Evolutionary conservation across 805 yeast species (phyloP), one percentile per base, ranked within the genome.

Genomic region (Starmerella floris): DNA sequence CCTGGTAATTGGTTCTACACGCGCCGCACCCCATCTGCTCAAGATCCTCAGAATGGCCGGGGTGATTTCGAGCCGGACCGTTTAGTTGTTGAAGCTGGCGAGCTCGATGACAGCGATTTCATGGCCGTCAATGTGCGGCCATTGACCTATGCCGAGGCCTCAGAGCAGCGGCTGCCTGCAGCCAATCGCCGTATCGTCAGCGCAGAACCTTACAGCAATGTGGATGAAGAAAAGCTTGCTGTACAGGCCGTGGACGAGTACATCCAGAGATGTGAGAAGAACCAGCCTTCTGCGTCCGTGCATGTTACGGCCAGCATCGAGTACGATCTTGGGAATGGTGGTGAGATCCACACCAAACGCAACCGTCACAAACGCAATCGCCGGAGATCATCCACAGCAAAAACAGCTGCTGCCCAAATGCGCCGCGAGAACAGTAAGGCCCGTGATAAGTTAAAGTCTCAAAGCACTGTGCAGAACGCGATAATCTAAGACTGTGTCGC

Each of bases 81-180:
- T 35, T 30, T 45, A 19, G 57, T 54, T 11, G 40, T 56, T 3
- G 44, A 44, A 23, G 32, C 39, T 31, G 41, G 45, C 35, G 54
- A 55, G 37, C 37, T 33, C 25, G 62, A 57, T 10, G 67, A 35
- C 20, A 15, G 20, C 5, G 42, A 61, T 40, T 72, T 68, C 50
- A 63, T 72, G 21, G 66, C 63, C 40, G 66, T 73, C 41, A 64
- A 65, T 37, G 55, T 70, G 33, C 66, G 74, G 41, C 63, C 66
- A 42, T 56, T 71, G 52, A 68, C 76, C 8, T 72, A 72, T 52
- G 75, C 75, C 11, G 77, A 73, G 58, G 74, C 67, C 21, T 73
- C 73, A 11, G 42, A 32, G 30, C 37, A 38, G 30, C 35, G 26
- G 27, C n/a, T 20, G 16, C 32, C 44, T 25, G 39, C 48, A 6